phyloP scores from a whole-genome alignment of 768 basidiomycete species.

The Serpula lacrymans region DNA sequence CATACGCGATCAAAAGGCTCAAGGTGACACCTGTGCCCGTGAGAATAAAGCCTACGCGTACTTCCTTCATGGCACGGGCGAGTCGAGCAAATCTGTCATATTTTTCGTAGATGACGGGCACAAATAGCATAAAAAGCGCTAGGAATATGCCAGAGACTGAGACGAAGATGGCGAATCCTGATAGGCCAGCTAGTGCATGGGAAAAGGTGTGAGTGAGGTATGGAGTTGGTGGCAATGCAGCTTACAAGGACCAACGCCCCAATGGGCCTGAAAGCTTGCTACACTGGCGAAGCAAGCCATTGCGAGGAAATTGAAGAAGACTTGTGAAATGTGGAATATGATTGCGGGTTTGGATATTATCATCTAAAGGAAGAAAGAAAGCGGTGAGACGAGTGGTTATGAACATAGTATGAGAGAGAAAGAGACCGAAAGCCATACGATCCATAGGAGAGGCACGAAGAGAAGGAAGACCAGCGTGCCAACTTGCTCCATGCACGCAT shows the following conservation, averaged over 20 bases:
- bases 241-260: constrained; percentile 83
- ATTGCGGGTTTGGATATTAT: constrained; percentile 83
- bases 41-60: constrained; percentile 82
- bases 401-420: constrained; percentile 7
- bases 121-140: constrained; percentile 66
- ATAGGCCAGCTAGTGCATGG: constrained; percentile 65
- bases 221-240: constrained; percentile 14
- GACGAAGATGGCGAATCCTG: constrained; percentile 83
- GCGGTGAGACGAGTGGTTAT: constrained; percentile 15
- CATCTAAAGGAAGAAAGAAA: constrained; percentile 49
- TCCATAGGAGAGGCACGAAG: constrained; percentile 61
- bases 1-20: constrained; percentile 76
- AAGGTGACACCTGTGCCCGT: constrained; percentile 64
- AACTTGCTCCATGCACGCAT: constrained; percentile 38
- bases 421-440: constrained; percentile 68
- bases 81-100: constrained; percentile 77
- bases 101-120: constrained; percentile 82
- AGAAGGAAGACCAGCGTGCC: constrained; percentile 58
- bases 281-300: constrained; percentile 91
- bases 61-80: constrained; percentile 77
- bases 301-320: constrained; percentile 91
- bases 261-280: constrained; percentile 85
- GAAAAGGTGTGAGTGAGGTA: not conserved
- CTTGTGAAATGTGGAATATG: constrained; percentile 70
- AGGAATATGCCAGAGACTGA: constrained; percentile 70